phyloP scores from a whole-genome alignment of 805 yeast genomes.

The Saccharomyces kudriavzevii region DNA sequence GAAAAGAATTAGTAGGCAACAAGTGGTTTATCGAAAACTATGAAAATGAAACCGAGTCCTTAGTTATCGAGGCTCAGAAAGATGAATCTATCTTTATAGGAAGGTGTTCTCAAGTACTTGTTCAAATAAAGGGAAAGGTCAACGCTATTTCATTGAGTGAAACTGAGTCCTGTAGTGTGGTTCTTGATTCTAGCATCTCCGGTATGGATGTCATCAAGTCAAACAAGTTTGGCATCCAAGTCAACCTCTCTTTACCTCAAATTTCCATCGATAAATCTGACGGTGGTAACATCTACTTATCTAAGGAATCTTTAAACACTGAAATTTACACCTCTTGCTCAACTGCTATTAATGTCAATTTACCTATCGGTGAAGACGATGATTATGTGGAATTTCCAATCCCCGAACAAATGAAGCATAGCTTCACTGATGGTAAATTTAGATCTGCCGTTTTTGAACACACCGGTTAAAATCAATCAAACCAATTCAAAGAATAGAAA shows the following conservation, averaged over 20 bases:
- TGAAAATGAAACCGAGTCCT: conserved; percentile 46
- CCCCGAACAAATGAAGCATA: conserved; percentile 88
- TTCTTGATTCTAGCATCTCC: conserved; percentile 76
- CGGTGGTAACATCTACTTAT: conserved; percentile 72
- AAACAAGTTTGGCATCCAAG: conserved; percentile 73
- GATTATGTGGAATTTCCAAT: conserved; percentile 76
- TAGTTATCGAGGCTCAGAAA: conserved; percentile 68
- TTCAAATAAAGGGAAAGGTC: conserved; percentile 85
- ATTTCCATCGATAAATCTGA: conserved; percentile 84
- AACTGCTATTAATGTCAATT: conserved; percentile 76
- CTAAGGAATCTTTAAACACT: conserved; percentile 59
- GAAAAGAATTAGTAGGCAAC: conserved; percentile 73
- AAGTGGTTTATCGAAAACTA: conserved; percentile 85
- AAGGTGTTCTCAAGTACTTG: conserved; percentile 60
- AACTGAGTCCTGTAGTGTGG: conserved; percentile 63
- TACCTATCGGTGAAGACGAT: conserved; percentile 60
- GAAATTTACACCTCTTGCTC: conserved; percentile 80
- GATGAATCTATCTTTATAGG: conserved; percentile 87
- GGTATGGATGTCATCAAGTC: conserved; percentile 85
- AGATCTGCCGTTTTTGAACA: conserved; percentile 72
- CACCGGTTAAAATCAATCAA: conserved; percentile 44
- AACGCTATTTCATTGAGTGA: conserved; percentile 78
- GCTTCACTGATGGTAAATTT: conserved; percentile 52
- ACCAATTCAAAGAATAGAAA: not conserved
- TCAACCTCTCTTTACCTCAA: conserved; percentile 73